A percentile compares a stretch with the other conserved stretches of the same genome.
Conservation (phyloP, 208 protist genomes). For the Leptomonas seymouri region DNA sequence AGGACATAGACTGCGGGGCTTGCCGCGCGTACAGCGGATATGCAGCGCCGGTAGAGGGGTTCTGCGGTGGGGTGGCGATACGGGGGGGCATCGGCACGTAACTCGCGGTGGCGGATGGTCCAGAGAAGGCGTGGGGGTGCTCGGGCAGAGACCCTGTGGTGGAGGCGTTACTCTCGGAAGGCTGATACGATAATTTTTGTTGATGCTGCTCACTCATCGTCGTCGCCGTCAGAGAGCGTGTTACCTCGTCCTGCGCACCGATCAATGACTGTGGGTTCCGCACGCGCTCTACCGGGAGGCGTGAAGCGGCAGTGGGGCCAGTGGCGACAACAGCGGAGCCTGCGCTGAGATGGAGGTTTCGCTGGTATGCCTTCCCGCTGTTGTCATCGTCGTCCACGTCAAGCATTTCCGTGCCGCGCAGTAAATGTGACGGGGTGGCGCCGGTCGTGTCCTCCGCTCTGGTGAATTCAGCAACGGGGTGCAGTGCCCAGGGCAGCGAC, state of each 20-base stretch:
- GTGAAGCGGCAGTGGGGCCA: no score
- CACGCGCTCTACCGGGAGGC: no score
- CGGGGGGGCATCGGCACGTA: slow-evolving; percentile 5
- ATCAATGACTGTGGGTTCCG: no score
- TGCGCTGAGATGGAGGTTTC: no score
- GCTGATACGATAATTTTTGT: no score
- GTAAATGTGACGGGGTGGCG: slow-evolving; percentile 17
- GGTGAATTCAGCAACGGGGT: background rate
- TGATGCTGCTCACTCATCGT: no score
- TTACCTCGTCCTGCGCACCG: no score
- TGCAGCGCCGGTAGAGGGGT: background rate
- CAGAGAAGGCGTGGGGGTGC: background rate
- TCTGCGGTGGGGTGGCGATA: slow-evolving; percentile 4
- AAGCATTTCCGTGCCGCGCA: slow-evolving; percentile 21
- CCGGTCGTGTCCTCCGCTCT: slow-evolving; percentile 3
- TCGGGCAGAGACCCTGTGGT: background rate
- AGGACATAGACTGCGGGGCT: background rate
- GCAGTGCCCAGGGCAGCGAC: slow-evolving; percentile 26
- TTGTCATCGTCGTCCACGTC: slow-evolving; percentile 12
- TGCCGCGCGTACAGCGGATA: background rate
- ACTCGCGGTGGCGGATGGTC: background rate
- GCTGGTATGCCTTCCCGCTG: background rate
- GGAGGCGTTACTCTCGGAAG: no score
- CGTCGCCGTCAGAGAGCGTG: no score
- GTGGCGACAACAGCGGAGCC: no score